Conservation (phyloP, 2,329 filamentous ascomycete species). For the Colletotrichum sp. region DNA sequence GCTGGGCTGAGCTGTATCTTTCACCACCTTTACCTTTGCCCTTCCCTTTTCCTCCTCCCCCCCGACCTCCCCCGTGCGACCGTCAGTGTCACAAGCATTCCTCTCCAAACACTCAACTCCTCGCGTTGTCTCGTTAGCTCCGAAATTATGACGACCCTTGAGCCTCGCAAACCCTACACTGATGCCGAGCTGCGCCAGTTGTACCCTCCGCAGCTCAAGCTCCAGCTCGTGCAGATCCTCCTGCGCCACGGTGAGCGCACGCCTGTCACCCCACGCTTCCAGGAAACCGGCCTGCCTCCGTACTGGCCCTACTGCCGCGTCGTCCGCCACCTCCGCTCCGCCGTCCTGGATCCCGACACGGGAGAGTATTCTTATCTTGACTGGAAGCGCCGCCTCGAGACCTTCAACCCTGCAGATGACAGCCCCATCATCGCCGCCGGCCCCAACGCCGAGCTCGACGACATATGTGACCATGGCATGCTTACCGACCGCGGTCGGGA, state of each 20-base stretch:
- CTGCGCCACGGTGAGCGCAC: slow-evolving; percentile 83
- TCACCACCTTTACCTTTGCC: neutral
- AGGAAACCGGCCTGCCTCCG: slow-evolving; percentile 70
- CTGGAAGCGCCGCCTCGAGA: slow-evolving; percentile 80
- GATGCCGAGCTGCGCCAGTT: slow-evolving; percentile 79
- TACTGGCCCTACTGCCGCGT: slow-evolving; percentile 93
- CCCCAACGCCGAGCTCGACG: slow-evolving; percentile 73
- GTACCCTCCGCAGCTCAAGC: slow-evolving; percentile 80
- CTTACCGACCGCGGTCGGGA: slow-evolving; percentile 77
- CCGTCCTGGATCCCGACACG: slow-evolving; percentile 49
- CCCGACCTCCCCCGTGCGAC: neutral
- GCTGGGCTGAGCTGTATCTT: neutral
- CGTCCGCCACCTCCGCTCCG: slow-evolving; percentile 69
- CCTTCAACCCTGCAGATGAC: slow-evolving; percentile 71
- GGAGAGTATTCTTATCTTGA: slow-evolving; percentile 51
- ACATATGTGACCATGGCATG: slow-evolving; percentile 80
- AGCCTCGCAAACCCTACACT: slow-evolving; percentile 78
- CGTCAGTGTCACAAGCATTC: slow-evolving; percentile 7
- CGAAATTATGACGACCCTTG: slow-evolving; percentile 75
- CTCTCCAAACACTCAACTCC: neutral
- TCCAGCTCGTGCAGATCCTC: slow-evolving; percentile 89
- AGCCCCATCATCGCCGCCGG: slow-evolving; percentile 74
- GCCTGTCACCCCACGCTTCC: slow-evolving; percentile 86
- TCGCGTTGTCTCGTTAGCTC: neutral
- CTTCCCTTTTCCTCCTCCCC: neutral